Conservation (phyloP, 2,329 filamentous ascomycete species). For the Chaetomium sp. region DNA sequence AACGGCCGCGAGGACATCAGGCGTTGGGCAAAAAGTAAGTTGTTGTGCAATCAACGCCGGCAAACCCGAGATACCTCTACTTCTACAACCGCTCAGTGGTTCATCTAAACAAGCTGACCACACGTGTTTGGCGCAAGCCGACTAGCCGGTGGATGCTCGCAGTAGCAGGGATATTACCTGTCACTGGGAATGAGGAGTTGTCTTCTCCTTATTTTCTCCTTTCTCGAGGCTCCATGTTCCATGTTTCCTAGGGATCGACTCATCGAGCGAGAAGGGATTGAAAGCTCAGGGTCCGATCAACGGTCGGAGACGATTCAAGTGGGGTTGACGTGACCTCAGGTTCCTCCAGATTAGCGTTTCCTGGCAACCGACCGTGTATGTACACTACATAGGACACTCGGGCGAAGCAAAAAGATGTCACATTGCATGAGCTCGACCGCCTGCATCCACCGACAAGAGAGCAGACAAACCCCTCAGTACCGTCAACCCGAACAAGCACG, state of each 20-base stretch:
- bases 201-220: too few species aligned
- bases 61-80: background rate
- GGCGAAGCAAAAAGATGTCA: too few species aligned
- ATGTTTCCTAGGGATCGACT: too few species aligned
- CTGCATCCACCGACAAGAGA: background rate
- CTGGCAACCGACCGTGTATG: too few species aligned
- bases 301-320: background rate
- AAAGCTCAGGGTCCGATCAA: conserved; percentile 4
- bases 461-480: background rate
- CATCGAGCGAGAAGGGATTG: background rate
- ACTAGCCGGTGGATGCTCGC: background rate
- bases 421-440: too few species aligned
- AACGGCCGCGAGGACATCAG: conserved; percentile 20
- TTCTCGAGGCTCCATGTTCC: too few species aligned
- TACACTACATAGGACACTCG: too few species aligned
- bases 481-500: background rate
- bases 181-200: conserved; percentile 5
- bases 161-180: conserved; percentile 1
- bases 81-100: too few species aligned
- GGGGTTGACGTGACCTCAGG: too few species aligned
- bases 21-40: background rate
- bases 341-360: too few species aligned
- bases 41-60: conserved; percentile 15
- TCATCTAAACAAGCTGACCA: background rate
- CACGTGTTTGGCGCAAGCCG: conserved; percentile 10